A percentile compares a stretch with the other conserved stretches of the same genome.
These are phyloP conservation scores for Fragilariopsis cylindrus DNA, from an alignment of 108 stramenopile species.

Conservation along the genomic window DNA sequence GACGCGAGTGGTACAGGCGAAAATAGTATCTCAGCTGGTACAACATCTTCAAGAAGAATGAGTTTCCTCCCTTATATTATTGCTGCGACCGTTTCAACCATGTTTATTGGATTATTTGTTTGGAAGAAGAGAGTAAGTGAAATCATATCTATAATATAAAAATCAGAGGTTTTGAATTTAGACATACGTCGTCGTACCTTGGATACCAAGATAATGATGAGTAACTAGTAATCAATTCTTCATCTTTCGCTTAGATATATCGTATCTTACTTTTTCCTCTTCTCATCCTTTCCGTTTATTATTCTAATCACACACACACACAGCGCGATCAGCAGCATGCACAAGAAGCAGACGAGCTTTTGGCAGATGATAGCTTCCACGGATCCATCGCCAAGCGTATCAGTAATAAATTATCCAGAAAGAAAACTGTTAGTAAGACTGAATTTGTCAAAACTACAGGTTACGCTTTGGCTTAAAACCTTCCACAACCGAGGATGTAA, in stretches of 20 bases:
- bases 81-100: conserved; percentile 1
- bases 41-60: no score
- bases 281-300: no score
- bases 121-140: conserved; percentile 13
- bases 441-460: conserved; percentile 2
- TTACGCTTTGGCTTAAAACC: conserved; percentile 3
- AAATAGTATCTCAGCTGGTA: not conserved
- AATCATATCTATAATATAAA: no score
- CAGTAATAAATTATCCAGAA: not conserved
- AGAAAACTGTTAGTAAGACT: not conserved
- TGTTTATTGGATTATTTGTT: not conserved
- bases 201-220: no score
- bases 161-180: no score
- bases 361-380: conserved; percentile 12
- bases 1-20: not conserved
- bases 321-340: not conserved
- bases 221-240: no score
- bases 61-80: conserved; percentile 7
- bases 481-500: no score
- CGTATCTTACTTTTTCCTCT: no score
- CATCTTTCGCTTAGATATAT: no score
- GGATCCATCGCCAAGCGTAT: conserved; percentile 7
- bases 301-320: no score
- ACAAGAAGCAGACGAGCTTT: not conserved
- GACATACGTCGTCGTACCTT: no score